Conservation (phyloP, 257 asterid genomes). For the Lycium ferocissimum region DNA sequence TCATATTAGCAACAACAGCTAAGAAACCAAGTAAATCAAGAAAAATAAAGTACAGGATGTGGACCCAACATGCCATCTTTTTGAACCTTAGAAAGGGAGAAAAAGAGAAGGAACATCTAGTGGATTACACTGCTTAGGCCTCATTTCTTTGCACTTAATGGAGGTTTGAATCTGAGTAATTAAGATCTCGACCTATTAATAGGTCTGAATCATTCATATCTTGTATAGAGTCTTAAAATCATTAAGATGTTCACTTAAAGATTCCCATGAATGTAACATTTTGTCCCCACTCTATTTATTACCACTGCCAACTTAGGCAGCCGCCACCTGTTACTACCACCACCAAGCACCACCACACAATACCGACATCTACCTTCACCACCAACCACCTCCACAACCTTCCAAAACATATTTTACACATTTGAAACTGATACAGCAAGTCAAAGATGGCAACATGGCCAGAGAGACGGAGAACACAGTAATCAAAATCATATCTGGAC, state of each 20-base stretch:
- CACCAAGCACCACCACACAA: not conserved
- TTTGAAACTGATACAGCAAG: constrained; percentile 1
- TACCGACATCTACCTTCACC: not conserved
- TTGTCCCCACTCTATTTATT: not conserved
- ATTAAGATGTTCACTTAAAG: not conserved
- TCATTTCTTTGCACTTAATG: not conserved
- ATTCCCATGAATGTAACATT: not conserved
- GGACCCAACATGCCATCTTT: constrained; percentile 10
- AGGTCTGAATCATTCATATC: not conserved
- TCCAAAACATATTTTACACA: constrained; percentile 23
- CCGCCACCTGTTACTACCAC: not conserved
- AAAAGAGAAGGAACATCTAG: constrained; percentile 19
- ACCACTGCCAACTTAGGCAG: not conserved
- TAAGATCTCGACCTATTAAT: constrained; percentile 2
- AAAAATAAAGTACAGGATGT: not conserved
- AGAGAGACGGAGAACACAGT: not conserved
- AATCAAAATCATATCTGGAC: not conserved
- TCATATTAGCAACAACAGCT: constrained; percentile 22
- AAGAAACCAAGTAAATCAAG: constrained; percentile 13
- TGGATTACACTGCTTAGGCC: constrained; percentile 2
- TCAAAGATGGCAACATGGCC: not conserved
- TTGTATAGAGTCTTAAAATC: not conserved
- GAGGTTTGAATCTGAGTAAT: not conserved
- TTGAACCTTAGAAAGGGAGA: constrained; percentile 6
- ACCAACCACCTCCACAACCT: not conserved